Conservation (phyloP, 2,329 filamentous ascomycete species). For the Thermomyces lanuginosus region DNA sequence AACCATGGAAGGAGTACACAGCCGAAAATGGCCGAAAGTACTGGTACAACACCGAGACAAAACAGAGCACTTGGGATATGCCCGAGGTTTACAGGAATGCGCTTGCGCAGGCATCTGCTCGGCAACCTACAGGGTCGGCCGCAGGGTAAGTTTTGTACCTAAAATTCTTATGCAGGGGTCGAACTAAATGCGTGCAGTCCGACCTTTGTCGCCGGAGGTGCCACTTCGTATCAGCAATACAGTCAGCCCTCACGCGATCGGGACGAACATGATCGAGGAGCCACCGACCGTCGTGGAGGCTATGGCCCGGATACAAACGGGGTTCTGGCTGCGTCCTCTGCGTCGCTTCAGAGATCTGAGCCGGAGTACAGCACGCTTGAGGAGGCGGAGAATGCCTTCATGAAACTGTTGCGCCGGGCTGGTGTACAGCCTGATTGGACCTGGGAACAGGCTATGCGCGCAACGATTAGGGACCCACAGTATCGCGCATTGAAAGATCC, state of each 20-base stretch:
- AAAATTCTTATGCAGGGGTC: neutral
- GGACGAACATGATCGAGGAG: slow-evolving; percentile 31
- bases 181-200: slow-evolving; percentile 29
- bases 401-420: slow-evolving; percentile 70
- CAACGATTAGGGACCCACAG: slow-evolving; percentile 75
- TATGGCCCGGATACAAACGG: slow-evolving; percentile 28
- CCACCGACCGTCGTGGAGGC: slow-evolving; percentile 31
- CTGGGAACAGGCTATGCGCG: slow-evolving; percentile 78
- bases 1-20: slow-evolving; percentile 87
- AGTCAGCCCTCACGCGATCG: slow-evolving; percentile 30
- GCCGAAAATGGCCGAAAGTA: slow-evolving; percentile 78
- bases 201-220: slow-evolving; percentile 45
- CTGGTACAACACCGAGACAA: slow-evolving; percentile 86
- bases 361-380: slow-evolving; percentile 65
- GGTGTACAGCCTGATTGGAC: slow-evolving; percentile 82
- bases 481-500: slow-evolving; percentile 88
- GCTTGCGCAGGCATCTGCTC: slow-evolving; percentile 44
- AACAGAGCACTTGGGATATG: slow-evolving; percentile 89
- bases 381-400: slow-evolving; percentile 84
- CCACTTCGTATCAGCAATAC: slow-evolving; percentile 27
- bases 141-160: slow-evolving; percentile 27
- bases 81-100: slow-evolving; percentile 67
- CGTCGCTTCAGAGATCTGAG: slow-evolving; percentile 34
- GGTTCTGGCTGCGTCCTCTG: slow-evolving; percentile 13
- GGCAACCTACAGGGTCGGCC: slow-evolving; percentile 27